These are phyloP conservation scores for Strobilomyces dryophilus DNA, from an alignment of 768 basidiomycete genomes.

Conservation along the genomic window DNA sequence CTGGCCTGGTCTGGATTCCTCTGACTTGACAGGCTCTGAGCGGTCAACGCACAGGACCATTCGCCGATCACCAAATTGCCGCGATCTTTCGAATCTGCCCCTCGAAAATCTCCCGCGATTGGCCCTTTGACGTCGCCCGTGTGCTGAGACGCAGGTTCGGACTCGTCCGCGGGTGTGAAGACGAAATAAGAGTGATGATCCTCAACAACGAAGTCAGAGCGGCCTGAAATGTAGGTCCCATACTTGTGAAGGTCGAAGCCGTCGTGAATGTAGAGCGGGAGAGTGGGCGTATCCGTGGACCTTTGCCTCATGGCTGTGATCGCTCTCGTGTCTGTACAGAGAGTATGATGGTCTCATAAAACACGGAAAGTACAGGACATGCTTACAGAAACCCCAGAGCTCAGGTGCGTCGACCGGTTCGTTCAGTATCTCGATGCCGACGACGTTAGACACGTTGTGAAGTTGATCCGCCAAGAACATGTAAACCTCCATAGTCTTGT, in stretches of 20 bases:
- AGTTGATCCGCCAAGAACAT: constrained; percentile 33
- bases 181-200: constrained; percentile 77
- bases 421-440: constrained; percentile 58
- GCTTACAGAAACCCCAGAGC: constrained; percentile 39
- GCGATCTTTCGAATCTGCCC: constrained; percentile 30
- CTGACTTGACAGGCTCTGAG: constrained; percentile 47
- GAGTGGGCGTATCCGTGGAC: constrained; percentile 23
- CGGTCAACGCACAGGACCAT: constrained; percentile 48
- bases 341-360: neutral
- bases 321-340: constrained; percentile 14
- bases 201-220: constrained; percentile 60
- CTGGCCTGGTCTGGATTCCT: constrained; percentile 41
- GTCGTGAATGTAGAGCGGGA: constrained; percentile 69
- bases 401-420: constrained; percentile 46
- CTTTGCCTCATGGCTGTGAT: constrained; percentile 20
- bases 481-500: constrained; percentile 39
- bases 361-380: neutral
- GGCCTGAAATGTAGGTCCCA: constrained; percentile 41
- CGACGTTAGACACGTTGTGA: constrained; percentile 44
- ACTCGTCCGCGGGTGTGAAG: constrained; percentile 51
- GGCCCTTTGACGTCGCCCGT: constrained; percentile 33
- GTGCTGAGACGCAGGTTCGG: constrained; percentile 42
- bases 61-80: constrained; percentile 48
- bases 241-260: constrained; percentile 48
- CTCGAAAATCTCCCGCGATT: constrained; percentile 7